These are phyloP conservation scores for Tolypocladium nubicola DNA, from an alignment of 2,329 filamentous ascomycete species.

Conservation along the genomic window DNA sequence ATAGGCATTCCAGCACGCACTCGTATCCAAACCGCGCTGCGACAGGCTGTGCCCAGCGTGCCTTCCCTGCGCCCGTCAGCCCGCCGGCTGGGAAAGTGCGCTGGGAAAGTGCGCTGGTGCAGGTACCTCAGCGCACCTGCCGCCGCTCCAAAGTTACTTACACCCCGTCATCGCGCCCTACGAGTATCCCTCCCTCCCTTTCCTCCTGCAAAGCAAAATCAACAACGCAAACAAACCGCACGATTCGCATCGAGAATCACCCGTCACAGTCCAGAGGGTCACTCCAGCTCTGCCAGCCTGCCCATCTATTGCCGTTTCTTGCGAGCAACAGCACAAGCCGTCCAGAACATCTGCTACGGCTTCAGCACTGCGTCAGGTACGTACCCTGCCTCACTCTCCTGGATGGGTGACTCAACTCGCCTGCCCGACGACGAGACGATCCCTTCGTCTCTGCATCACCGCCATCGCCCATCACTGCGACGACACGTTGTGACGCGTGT, in stretches of 20 bases:
- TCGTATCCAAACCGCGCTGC: background rate
- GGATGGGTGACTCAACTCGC: slow-evolving; percentile 9
- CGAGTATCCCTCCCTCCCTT: slow-evolving; percentile 19
- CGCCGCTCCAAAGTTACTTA: background rate
- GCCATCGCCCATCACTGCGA: background rate
- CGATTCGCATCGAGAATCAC: slow-evolving; percentile 43
- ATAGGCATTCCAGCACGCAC: background rate
- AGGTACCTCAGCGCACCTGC: background rate
- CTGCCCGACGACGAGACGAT: slow-evolving; percentile 1
- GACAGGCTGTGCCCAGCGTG: background rate
- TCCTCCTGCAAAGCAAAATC: slow-evolving; percentile 35
- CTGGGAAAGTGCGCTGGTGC: background rate
- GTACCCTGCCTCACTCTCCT: slow-evolving; percentile 11
- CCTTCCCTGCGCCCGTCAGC: background rate
- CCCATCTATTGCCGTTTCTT: slow-evolving; percentile 15
- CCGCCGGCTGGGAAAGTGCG: background rate
- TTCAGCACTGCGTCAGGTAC: slow-evolving; percentile 20
- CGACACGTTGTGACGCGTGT: background rate
- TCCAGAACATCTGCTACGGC: slow-evolving; percentile 10
- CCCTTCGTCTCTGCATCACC: background rate
- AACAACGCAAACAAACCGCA: slow-evolving; percentile 37
- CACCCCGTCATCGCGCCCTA: slow-evolving; percentile 10
- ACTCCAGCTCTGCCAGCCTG: slow-evolving; percentile 35
- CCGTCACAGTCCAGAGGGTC: slow-evolving; percentile 51
- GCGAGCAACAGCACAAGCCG: slow-evolving; percentile 8